Evolutionary conservation across 805 yeast species (phyloP).

Genomic region (Candida boidinii): DNA sequence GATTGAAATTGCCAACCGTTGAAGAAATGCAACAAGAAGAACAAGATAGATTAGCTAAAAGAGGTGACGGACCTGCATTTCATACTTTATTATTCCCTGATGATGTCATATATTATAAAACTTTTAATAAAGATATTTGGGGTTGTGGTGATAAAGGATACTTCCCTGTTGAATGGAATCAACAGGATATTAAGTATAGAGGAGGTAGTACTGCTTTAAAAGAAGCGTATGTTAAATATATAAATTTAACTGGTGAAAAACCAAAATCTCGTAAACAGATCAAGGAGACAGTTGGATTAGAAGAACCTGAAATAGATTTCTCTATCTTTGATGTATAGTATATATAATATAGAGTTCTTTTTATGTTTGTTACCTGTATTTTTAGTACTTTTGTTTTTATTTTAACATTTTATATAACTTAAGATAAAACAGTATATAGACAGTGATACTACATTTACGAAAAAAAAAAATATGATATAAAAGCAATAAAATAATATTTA

Average conservation of each 20-base stretch:
- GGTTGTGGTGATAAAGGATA: conserved; percentile 30
- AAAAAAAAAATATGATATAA: too few species aligned
- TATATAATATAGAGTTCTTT: too few species aligned
- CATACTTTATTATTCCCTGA: conserved; percentile 47
- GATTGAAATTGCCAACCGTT: conserved; percentile 39
- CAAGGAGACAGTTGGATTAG: conserved; percentile 27
- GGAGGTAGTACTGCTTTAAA: conserved; percentile 34
- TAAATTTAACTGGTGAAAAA: conserved; percentile 27
- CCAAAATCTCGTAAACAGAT: conserved; percentile 29
- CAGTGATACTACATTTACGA: too few species aligned
- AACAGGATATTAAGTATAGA: conserved; percentile 33
- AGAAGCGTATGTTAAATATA: conserved; percentile 33
- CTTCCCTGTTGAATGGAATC: conserved; percentile 45
- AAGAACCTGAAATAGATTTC: conserved; percentile 20
- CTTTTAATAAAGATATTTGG: conserved; percentile 26
- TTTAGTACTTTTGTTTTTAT: too few species aligned
- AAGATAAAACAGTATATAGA: too few species aligned
- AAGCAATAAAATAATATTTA: too few species aligned
- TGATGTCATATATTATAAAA: conserved; percentile 46
- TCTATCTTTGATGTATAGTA: too few species aligned
- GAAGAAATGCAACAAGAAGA: conserved; percentile 40
- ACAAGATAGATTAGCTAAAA: conserved; percentile 23
- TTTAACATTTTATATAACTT: too few species aligned
- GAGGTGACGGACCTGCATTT: conserved; percentile 35
- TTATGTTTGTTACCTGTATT: too few species aligned